A percentile compares a stretch with the other conserved stretches of the same genome.
phyloP scores from a whole-genome alignment of 2,329 filamentous ascomycete genomes.

The Aspergillus spinulosporus region DNA sequence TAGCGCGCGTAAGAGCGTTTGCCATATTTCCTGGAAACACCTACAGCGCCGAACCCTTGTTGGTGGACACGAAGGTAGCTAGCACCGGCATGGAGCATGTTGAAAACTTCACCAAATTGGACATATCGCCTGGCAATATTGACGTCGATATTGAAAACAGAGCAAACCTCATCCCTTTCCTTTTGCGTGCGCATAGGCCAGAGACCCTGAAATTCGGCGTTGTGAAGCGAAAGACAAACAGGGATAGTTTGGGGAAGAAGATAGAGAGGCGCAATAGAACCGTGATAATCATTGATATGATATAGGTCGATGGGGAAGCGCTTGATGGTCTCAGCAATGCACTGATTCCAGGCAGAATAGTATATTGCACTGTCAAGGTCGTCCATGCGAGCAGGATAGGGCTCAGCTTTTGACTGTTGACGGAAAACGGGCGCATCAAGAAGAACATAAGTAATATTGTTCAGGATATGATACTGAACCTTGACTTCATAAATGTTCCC shows the following conservation, averaged over 20 bases:
- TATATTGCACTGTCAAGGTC: slow-evolving; percentile 68
- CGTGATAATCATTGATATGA: slow-evolving; percentile 67
- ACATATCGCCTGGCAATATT: slow-evolving; percentile 62
- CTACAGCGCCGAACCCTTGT: slow-evolving; percentile 66
- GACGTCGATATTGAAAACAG: slow-evolving; percentile 62
- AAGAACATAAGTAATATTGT: slow-evolving; percentile 68
- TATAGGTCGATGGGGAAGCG: slow-evolving; percentile 67
- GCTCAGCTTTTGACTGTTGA: slow-evolving; percentile 62
- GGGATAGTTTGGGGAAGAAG: slow-evolving; percentile 64
- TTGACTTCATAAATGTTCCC: slow-evolving; percentile 61
- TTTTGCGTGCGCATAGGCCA: slow-evolving; percentile 66
- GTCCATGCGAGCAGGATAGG: slow-evolving; percentile 69
- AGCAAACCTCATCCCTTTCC: slow-evolving; percentile 63
- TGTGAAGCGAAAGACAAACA: slow-evolving; percentile 65
- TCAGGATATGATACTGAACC: slow-evolving; percentile 63
- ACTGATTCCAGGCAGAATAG: slow-evolving; percentile 70
- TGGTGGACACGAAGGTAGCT: slow-evolving; percentile 67
- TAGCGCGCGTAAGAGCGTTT: slow-evolving; percentile 66
- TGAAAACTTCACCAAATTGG: slow-evolving; percentile 69
- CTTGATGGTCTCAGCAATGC: slow-evolving; percentile 63
- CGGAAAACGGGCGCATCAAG: slow-evolving; percentile 68
- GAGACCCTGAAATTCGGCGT: slow-evolving; percentile 68
- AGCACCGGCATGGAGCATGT: slow-evolving; percentile 65
- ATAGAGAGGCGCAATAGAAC: slow-evolving; percentile 63
- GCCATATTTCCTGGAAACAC: slow-evolving; percentile 69